A percentile compares a stretch with the other conserved stretches of the same genome.
Evolutionary conservation across 768 basidiomycete species (phyloP).

Genomic region (Psilocybe azurescens): DNA sequence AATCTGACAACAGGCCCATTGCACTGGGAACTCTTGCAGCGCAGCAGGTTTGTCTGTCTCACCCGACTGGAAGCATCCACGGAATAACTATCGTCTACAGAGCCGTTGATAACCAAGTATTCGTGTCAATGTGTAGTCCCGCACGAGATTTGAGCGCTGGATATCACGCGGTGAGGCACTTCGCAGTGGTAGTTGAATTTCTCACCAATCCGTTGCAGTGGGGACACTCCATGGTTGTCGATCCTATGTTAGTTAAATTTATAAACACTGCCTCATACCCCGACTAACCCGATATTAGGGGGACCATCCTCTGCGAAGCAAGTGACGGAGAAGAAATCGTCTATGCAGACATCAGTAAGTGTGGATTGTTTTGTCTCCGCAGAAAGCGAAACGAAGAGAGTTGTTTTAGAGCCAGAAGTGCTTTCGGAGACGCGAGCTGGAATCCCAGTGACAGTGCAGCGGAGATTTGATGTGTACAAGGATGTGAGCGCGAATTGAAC

Average conservation of each 20-base stretch:
- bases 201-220: constrained; percentile 51
- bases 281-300: constrained; percentile 51
- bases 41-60: constrained; percentile 66
- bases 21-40: constrained; percentile 94
- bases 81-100: constrained; percentile 43
- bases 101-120: constrained; percentile 97
- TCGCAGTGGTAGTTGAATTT: not conserved
- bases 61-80: not conserved
- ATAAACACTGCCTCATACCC: not conserved
- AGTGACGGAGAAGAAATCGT: constrained; percentile 80
- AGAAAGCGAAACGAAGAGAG: not conserved
- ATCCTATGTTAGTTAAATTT: constrained; percentile 76
- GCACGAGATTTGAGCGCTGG: constrained; percentile 81
- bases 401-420: constrained; percentile 48
- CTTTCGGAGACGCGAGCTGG: constrained; percentile 74
- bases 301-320: constrained; percentile 73
- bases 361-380: not conserved
- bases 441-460: constrained; percentile 91
- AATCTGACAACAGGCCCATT: constrained; percentile 94
- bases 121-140: constrained; percentile 93
- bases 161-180: constrained; percentile 82
- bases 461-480: constrained; percentile 91
- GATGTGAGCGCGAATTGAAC: constrained; percentile 55
- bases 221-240: constrained; percentile 91
- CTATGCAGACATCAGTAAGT: constrained; percentile 82